Conservation (phyloP, 2,329 filamentous ascomycete species). For the Alternaria arborescens region DNA sequence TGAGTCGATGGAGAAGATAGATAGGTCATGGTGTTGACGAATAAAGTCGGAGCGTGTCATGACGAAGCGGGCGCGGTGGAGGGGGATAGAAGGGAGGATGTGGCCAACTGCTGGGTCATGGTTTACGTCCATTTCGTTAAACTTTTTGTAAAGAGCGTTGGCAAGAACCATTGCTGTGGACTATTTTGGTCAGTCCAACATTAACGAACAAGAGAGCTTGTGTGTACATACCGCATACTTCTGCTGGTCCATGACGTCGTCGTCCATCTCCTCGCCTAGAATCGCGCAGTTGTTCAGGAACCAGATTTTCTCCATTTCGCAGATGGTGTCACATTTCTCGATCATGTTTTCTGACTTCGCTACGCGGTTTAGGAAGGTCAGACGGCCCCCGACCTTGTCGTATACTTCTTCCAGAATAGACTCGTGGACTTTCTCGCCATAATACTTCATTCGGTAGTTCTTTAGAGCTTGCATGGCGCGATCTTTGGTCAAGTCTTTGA, state of each 20-base stretch:
- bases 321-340: constrained; percentile 76
- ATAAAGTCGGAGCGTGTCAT: constrained; percentile 98
- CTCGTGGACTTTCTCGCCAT: constrained; percentile 65
- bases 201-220: neutral
- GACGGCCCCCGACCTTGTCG: constrained; percentile 82
- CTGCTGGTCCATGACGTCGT: constrained; percentile 98
- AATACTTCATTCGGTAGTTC: constrained; percentile 83
- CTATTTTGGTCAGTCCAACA: constrained; percentile 49
- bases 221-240: constrained; percentile 80
- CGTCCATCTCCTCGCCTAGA: constrained; percentile 80
- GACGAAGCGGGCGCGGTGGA: constrained; percentile 66
- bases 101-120: constrained; percentile 76
- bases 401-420: constrained; percentile 79
- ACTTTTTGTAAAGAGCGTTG: constrained; percentile 85
- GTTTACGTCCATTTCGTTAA: constrained; percentile 67
- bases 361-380: constrained; percentile 88
- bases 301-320: constrained; percentile 77
- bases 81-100: constrained; percentile 74
- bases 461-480: constrained; percentile 79
- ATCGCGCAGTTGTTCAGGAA: constrained; percentile 81
- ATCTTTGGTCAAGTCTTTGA: constrained; percentile 81
- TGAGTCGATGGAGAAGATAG: constrained; percentile 93
- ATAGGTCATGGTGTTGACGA: constrained; percentile 88
- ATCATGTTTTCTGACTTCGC: constrained; percentile 88
- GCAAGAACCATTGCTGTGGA: constrained; percentile 94